Base-by-base conservation (phyloP, 164 flowering plant genomes). In the Dillenia turbinata region DNA sequence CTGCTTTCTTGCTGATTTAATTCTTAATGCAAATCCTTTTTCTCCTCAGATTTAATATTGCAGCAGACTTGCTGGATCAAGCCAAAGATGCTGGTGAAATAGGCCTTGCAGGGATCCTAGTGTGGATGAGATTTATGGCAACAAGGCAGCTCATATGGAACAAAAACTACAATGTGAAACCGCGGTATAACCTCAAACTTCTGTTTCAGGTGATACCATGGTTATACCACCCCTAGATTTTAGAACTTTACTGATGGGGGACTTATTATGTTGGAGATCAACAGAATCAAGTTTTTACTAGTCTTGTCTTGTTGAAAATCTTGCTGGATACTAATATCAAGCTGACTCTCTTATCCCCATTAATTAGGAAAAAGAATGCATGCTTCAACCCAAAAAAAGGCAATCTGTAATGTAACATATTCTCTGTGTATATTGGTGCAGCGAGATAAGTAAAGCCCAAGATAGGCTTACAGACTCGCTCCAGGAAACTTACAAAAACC, bases 81-180 rank as follows among this genome's bases (percentile, higher is more conserved):
- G 96, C 97, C 61, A 81, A 71, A 64, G 72, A 78, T 64, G 69
- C 85, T 73, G 97, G 96, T 58, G 85, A 82, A 71, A 61, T 85
- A 69, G 99, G 99, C 69, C 75, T 94, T 71, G 99, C 97, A 24
- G 99, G 90, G 52, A 81, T 94, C 68, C 76, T 94, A 76, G 97
- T 91, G 66, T 94, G 99, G 99, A 88, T 94, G 99, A 84, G 99
- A 68, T 94, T 89, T 73, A 91, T 94, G 97, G 99, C 96, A 14
- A 89, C 96, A 57, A 80, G 99, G 69, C 99, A 94, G 81, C 89
- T 94, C 61, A 84, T 84, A 65, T 94, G 99, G 99, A 94, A 94
- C 71, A 91, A 89, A 78, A 94, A 94, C 71, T 94, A 94, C 85
- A 91, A 91, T 69, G 96, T 94, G 65, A 94, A 94, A 69, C 99